These are phyloP conservation scores for Populus tremula DNA, from an alignment of 345 rosid species.

Conservation along the genomic window DNA sequence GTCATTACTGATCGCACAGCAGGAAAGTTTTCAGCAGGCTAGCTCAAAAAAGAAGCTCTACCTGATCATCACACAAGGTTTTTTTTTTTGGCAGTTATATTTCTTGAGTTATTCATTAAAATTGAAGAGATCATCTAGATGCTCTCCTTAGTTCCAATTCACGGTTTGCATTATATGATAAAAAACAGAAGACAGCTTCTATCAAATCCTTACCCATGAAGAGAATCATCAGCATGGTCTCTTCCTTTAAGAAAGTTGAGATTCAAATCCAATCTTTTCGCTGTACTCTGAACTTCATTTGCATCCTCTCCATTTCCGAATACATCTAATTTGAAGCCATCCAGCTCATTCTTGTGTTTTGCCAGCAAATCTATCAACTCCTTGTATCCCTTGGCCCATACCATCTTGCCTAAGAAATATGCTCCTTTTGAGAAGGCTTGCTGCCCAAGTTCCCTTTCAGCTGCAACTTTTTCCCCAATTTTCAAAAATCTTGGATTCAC, in stretches of 20 bases:
- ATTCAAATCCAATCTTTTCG: constrained; percentile 62
- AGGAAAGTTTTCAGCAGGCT: background rate
- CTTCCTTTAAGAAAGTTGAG: constrained; percentile 84
- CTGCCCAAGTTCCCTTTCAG: constrained; percentile 82
- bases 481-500: constrained; percentile 88
- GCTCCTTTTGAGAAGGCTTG: constrained; percentile 95
- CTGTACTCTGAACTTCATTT: constrained; percentile 70
- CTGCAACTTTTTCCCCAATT: constrained; percentile 84
- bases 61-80: background rate
- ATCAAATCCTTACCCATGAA: constrained; percentile 62
- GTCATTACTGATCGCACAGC: background rate
- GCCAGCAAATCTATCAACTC: constrained; percentile 85
- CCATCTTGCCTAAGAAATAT: constrained; percentile 95
- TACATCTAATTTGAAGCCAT: constrained; percentile 82
- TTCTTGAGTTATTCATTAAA: background rate
- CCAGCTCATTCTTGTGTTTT: constrained; percentile 72
- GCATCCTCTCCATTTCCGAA: constrained; percentile 98
- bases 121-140: background rate
- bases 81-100: background rate
- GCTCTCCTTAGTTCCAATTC: background rate
- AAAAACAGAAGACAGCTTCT: background rate
- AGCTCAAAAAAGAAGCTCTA: background rate
- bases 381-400: constrained; percentile 98
- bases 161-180: background rate
- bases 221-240: constrained; percentile 92